A percentile compares a stretch with the other conserved stretches of the same genome.
Evolutionary conservation across 805 yeast species (phyloP).

Genomic region (Hemisphaericaspora nanyangensis): DNA sequence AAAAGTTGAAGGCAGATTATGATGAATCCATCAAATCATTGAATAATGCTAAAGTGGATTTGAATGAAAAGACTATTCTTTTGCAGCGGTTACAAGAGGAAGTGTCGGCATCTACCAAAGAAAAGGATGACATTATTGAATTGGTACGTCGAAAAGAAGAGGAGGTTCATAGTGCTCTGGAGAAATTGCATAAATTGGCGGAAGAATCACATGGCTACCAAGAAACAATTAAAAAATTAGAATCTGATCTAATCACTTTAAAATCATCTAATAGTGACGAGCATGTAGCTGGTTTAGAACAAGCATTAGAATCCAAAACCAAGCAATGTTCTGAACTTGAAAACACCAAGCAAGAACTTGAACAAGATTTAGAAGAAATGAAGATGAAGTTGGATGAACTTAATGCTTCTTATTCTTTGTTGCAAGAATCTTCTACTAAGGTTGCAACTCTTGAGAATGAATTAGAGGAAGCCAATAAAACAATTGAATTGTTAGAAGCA

Average conservation of each 20-base stretch:
- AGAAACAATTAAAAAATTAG: neutral
- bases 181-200: neutral
- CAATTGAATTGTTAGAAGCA: neutral
- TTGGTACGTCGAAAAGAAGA: neutral
- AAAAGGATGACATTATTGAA: slow-evolving; percentile 1
- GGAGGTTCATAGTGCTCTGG: neutral
- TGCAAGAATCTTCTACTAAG: neutral
- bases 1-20: neutral
- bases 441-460: neutral
- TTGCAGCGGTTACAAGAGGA: neutral
- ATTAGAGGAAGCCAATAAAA: neutral
- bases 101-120: neutral
- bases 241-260: neutral
- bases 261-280: neutral
- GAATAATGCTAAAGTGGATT: neutral
- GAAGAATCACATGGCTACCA: neutral
- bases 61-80: neutral
- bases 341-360: neutral
- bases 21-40: neutral
- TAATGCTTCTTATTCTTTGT: neutral
- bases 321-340: neutral
- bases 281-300: neutral
- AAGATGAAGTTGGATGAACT: neutral
- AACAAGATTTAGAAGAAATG: neutral
- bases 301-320: neutral